Evolutionary conservation across 2,329 filamentous ascomycete genomes (phyloP).

Genomic region (Sporothrix pallida): DNA sequence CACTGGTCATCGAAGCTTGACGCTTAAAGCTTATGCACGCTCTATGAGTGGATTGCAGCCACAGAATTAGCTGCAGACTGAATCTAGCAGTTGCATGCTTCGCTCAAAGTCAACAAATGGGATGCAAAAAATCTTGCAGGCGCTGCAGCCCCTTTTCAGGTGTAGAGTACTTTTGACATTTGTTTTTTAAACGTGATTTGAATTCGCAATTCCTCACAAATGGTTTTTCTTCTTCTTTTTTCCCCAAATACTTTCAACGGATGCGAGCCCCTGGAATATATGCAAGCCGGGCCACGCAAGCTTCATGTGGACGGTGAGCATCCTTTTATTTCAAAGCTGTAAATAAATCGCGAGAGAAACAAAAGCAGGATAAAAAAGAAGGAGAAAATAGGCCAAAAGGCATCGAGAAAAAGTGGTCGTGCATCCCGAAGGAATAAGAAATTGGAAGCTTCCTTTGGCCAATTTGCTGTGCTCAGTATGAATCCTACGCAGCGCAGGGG

Average conservation of each 20-base stretch:
- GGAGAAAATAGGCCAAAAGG: neutral
- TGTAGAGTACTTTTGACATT: neutral
- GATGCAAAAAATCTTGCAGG: neutral
- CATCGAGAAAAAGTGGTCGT: neutral
- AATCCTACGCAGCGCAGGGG: slow-evolving; percentile 24
- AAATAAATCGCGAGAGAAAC: neutral
- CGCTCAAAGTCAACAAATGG: neutral
- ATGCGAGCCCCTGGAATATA: neutral
- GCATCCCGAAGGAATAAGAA: slow-evolving; percentile 26
- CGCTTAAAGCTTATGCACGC: neutral
- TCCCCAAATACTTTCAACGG: too few relatives aligned
- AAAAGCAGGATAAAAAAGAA: neutral
- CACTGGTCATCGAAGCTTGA: neutral
- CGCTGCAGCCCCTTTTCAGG: neutral
- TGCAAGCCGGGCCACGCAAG: neutral
- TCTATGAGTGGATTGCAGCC: neutral
- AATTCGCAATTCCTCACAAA: neutral
- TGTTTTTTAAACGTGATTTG: neutral
- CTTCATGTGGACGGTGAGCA: neutral
- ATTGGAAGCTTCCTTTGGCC: slow-evolving; percentile 15
- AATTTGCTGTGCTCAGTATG: slow-evolving; percentile 18
- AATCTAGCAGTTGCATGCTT: neutral
- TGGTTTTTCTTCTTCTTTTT: too few relatives aligned
- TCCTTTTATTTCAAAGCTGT: neutral
- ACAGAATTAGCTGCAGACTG: neutral